Base-by-base conservation (phyloP, 495 filamentous ascomycete species). In the Astrocystis sublimbata region DNA sequence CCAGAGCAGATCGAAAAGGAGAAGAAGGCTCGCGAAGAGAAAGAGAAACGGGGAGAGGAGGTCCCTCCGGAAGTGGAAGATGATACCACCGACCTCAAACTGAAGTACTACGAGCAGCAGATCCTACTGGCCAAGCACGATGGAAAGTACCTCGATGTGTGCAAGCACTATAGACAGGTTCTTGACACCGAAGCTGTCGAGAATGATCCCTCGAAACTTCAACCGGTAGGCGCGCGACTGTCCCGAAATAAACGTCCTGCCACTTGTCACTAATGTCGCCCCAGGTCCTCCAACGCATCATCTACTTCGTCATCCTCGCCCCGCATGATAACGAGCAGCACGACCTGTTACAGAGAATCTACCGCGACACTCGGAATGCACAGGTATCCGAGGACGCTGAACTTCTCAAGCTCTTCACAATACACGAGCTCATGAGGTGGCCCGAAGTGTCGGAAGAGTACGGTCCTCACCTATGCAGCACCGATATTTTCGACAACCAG, bases 311-410 rank as follows among this genome's bases (percentile, higher is more conserved):
- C 71, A 92, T 97, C 63, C 90, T 98, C 59, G 89, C 94, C 8
- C 93, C 96, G 10, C 91, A 98, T 78, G 93, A 97, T 81, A 98
- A 98, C 77, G 94, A 98, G 71, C 94, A 98, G 77, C 93, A 92
- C 68, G 94, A 98, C 64, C 90, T 98, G 49, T 84, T 98, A 63
- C 94, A 98, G 77, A 91, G 94, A 66, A 88, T 98, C 70, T 85
- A 91, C 74, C 78, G 80, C 65, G 89, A 92, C 69, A 70, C 84
- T 43, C 86, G 89, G 38, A 86, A 89, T 64, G 74, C 84, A 4
- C 84, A 84, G 63, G 82, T 96, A 28, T 81, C 91, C 36, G 78
- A 86, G 53, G 92, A 96, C 61, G 85, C 87, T 19, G 83, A 89
- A 66, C 84, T 98, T 3, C 81, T 98, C 33, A 94, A 96, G 76